Base-by-base conservation (phyloP, 83 land plant species). In the Thuja plicata region DNA sequence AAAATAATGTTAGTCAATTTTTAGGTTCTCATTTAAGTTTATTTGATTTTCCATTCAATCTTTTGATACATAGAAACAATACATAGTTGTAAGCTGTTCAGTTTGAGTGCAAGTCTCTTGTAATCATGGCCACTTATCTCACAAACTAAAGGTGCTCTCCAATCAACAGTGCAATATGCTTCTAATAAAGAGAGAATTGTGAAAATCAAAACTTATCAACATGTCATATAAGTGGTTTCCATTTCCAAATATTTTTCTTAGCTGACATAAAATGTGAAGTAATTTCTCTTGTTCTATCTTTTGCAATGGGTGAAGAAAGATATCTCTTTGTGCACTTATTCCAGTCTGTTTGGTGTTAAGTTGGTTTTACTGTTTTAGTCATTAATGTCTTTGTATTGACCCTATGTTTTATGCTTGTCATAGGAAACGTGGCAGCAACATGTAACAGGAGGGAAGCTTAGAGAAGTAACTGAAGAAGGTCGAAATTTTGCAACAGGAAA, bases 361-460 rank as follows among this genome's bases (percentile, higher is more conserved):
- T 24, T 1, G 73, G 11, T 66, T 66, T 27, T 24, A 66, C 9
- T n/a, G 32, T 66, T 66, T 27, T 24, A 66, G 32, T n/a, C 34
- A 46, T 83, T 46, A 11, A 83, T 83, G 85, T 82, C 12, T n/a
- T 37, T 57, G 15, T 15, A 37, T 16, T 21, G 73, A 17, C 30
- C 24, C 74, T 34, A 37, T 86, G 27, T 55, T 86, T 88, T 34
- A 52, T 88, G 86, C 9, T 48, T 82, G 54, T 2, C 78, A 52
- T 94, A 98, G 99, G 99, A 96, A 60, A 91, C 94, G 34, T 94
- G 96, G 97, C 94, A 92, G 91, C 99, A 96, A 81, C 98, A 98
- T 91, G 97, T 98, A 50, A 98, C 99, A 60, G 99, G 97, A 81
- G 99, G 97, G 82, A 98, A 98, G 90, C 95, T 97, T 6, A 89